Percentiles rank a stretch among this genome's conserved stretches.
These are phyloP conservation scores for Suillus americanus DNA, from an alignment of 768 basidiomycete genomes.

Conservation along the genomic window DNA sequence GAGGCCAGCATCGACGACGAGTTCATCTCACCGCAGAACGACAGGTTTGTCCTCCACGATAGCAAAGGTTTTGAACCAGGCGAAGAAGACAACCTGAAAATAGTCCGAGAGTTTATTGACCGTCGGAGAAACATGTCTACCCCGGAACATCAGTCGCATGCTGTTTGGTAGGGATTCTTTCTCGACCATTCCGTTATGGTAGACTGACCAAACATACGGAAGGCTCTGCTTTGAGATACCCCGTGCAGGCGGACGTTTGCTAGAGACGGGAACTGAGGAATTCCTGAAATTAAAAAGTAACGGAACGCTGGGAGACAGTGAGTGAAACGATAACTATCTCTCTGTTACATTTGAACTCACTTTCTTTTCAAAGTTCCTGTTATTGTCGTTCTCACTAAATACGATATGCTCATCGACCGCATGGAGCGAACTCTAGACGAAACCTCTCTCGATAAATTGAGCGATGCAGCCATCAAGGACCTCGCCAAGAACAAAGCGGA, in stretches of 20 bases:
- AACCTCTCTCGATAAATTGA: neutral
- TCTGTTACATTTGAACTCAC: neutral
- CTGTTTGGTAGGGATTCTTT: constrained; percentile 12
- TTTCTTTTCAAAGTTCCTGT: constrained; percentile 4
- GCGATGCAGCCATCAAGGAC: neutral
- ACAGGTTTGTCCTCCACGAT: constrained; percentile 17
- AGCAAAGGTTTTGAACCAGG: constrained; percentile 17
- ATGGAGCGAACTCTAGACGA: neutral
- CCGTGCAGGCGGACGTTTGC: neutral
- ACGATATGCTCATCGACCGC: neutral
- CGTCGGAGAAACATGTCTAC: neutral
- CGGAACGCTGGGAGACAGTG: constrained; percentile 2
- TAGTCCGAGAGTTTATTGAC: constrained; percentile 14
- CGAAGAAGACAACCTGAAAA: neutral
- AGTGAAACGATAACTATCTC: neutral
- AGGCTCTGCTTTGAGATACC: constrained; percentile 9
- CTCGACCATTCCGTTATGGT: neutral
- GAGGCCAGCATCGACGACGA: constrained; percentile 14
- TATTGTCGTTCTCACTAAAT: constrained; percentile 9
- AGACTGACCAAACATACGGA: neutral
- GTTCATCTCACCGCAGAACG: constrained; percentile 15
- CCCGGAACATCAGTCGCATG: constrained; percentile 13
- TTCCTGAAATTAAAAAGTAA: neutral
- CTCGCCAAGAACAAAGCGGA: neutral
- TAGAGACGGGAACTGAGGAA: neutral